Evolutionary conservation across 257 asterid genomes (phyloP), one percentile per base, ranked within the genome.

Genomic region (Nicotiana paniculata): DNA sequence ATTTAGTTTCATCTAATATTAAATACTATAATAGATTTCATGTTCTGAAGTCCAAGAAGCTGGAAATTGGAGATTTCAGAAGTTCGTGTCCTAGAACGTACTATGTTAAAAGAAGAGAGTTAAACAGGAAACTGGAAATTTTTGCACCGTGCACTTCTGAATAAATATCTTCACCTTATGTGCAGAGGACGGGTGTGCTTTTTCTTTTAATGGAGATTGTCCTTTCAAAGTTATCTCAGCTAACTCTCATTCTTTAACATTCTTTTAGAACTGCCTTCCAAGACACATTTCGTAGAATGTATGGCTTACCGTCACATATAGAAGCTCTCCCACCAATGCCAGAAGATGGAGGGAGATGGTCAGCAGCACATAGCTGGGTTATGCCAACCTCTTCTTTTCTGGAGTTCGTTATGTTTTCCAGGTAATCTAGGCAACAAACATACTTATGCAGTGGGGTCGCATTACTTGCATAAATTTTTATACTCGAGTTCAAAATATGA

Each of bases 251-350:
- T 15, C 26, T 84, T 83, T 39, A 63, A 80, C 84, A 70, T 79
- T 83, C 61, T 61, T 86, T 33, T 91, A 96, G 99, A 86, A 87
- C 92, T 83, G 88, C 92, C 59, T 96, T 96, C 83, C 93, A 90
- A 90, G 93, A 91, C 64, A 88, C 97, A 82, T 94, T 96, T 81
- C 93, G 98, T 53, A 88, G 84, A 88, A 91, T 94, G 98, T 92
- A 96, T 86, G 97, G 91, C 81, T 90, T 96, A 83, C 98, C 97
- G 33, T 88, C 93, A 80, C 88, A 89, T 77, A 74, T 91, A 78
- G 95, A 93, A 86, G 97, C 97, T 83, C 99, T 96, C 81, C 99
- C 98, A 30, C 98, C 98, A 87, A 96, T 96, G 99, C 98, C 99
- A 43, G 95, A 91, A 87, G 99, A 87, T 82, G 95, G 97, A 72